Conservation (phyloP, 75 land plant genomes). For the Ceratopteris richardii region DNA sequence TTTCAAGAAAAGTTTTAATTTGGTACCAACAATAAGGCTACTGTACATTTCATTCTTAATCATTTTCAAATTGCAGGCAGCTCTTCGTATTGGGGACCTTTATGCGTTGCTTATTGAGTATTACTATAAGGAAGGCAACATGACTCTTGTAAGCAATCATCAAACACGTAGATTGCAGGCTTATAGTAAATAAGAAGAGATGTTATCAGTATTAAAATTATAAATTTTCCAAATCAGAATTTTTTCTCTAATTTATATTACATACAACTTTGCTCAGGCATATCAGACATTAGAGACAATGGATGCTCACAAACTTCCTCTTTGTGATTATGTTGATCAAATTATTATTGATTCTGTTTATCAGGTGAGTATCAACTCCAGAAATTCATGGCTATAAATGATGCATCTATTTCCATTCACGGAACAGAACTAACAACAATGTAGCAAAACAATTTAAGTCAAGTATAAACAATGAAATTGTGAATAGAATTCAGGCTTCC, state of each 20-base stretch:
- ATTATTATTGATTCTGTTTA: slow-evolving; percentile 16
- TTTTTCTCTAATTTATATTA: not conserved
- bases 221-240: not conserved
- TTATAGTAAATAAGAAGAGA: not conserved
- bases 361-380: slow-evolving; percentile 8
- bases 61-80: slow-evolving; percentile 11
- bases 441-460: no score
- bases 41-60: no score
- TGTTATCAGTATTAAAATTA: not conserved
- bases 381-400: no score
- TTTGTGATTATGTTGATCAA: slow-evolving; percentile 27
- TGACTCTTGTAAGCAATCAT: slow-evolving; percentile 11
- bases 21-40: no score
- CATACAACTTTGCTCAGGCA: slow-evolving; percentile 11
- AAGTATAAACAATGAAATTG: no score
- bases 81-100: slow-evolving; percentile 25
- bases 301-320: slow-evolving; percentile 10
- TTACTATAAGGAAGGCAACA: slow-evolving; percentile 23
- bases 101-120: slow-evolving; percentile 33
- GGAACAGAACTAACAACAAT: no score
- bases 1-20: no score
- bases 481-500: no score
- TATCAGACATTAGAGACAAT: slow-evolving; percentile 23
- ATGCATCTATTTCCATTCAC: no score
- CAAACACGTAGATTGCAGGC: not conserved